A percentile compares a stretch with the other conserved stretches of the same genome.
Conservation (phyloP, 2,329 filamentous ascomycete genomes). For the Immersiporthe knoxdaviesiana region DNA sequence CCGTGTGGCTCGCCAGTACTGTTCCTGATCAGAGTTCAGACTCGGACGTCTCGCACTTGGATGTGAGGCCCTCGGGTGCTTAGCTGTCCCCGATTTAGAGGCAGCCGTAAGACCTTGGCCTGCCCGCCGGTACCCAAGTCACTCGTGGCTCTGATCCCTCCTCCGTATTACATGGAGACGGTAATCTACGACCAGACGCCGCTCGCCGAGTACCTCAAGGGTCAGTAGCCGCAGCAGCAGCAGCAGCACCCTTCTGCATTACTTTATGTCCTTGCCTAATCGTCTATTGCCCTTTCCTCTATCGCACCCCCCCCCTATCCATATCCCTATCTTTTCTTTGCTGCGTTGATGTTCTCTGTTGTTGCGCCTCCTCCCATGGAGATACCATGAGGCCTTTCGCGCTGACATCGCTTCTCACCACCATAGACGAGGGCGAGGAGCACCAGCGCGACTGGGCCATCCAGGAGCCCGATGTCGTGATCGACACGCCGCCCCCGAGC, state of each 20-base stretch:
- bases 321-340: not conserved
- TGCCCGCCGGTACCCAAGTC: not conserved
- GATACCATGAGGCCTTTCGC: conserved; percentile 26
- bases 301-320: not conserved
- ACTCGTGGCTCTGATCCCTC: conserved; percentile 11
- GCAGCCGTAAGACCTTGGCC: not conserved
- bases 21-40: not conserved
- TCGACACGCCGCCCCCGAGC: conserved; percentile 49
- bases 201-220: conserved; percentile 86
- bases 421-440: conserved; percentile 55
- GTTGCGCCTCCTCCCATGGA: not conserved
- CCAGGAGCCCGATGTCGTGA: conserved; percentile 42
- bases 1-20: not conserved
- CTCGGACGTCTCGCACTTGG: not conserved
- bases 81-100: conserved; percentile 9
- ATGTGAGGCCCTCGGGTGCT: conserved; percentile 3
- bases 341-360: not conserved
- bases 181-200: conserved; percentile 86
- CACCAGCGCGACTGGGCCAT: conserved; percentile 53
- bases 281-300: conserved; percentile 6
- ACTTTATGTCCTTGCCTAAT: conserved; percentile 14
- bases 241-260: conserved; percentile 1
- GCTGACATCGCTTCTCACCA: conserved; percentile 31
- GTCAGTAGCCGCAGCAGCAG: conserved; percentile 51
- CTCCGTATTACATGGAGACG: conserved; percentile 69